Evolutionary conservation across 208 protist genomes (phyloP).

Genomic region (Acanthamoeba quina): DNA sequence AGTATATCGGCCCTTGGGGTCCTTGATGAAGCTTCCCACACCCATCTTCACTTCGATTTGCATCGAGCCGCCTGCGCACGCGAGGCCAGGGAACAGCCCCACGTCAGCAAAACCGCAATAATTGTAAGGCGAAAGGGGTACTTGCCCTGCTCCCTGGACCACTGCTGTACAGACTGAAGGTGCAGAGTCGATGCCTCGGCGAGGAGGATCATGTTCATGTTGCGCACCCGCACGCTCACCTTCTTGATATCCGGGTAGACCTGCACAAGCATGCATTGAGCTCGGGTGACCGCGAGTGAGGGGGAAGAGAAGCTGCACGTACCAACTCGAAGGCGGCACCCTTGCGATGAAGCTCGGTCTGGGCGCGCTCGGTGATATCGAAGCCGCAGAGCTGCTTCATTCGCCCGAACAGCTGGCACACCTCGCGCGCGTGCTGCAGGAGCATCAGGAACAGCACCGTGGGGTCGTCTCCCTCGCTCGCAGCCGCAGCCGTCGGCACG

Average conservation of each 20-base stretch:
- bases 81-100: neutral
- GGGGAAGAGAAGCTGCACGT: neutral
- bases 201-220: conserved; percentile 67
- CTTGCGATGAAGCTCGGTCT: conserved; percentile 50
- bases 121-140: neutral
- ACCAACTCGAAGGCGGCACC: conserved; percentile 53
- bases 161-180: conserved; percentile 56
- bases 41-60: neutral
- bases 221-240: conserved; percentile 45
- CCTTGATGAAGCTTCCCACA: conserved; percentile 42
- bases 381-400: conserved; percentile 64
- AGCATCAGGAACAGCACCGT: conserved; percentile 48
- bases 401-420: conserved; percentile 38
- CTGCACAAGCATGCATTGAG: neutral
- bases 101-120: neutral
- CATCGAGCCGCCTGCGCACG: neutral
- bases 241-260: conserved; percentile 62
- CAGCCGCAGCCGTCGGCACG: neutral
- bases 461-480: neutral
- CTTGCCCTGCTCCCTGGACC: conserved; percentile 15
- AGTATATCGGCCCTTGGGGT: conserved; percentile 31
- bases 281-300: neutral
- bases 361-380: conserved; percentile 45
- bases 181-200: conserved; percentile 46
- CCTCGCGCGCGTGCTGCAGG: conserved; percentile 53